Evolutionary conservation across 148 eudicot species (phyloP).

Genomic region (Vaccinium macrocarpon): DNA sequence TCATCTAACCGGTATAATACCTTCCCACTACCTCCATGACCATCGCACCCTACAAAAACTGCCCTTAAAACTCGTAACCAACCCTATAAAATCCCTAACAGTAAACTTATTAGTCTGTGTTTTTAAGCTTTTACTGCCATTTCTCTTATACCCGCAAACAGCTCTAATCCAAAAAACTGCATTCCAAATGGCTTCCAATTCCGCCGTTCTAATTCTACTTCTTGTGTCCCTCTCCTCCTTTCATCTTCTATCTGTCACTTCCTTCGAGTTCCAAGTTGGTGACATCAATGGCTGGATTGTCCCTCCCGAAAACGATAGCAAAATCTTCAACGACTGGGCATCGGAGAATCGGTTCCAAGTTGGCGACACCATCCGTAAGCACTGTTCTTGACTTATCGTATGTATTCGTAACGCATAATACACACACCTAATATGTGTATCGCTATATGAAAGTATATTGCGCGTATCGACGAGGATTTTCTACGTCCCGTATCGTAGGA

Average conservation of each 20-base stretch:
- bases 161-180: neutral
- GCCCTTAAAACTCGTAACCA: neutral
- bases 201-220: neutral
- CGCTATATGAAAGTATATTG: too few species aligned
- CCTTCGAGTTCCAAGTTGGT: constrained; percentile 42
- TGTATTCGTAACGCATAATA: too few species aligned
- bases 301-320: constrained; percentile 34
- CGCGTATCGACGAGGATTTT: neutral
- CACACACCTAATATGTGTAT: too few species aligned
- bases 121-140: neutral
- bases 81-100: neutral
- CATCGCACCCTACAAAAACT: neutral
- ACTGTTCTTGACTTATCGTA: neutral
- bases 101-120: neutral
- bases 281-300: constrained; percentile 38
- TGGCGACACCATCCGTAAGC: constrained; percentile 47
- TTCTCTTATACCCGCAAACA: too few species aligned
- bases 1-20: neutral
- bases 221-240: constrained; percentile 15
- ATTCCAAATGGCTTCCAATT: constrained; percentile 9
- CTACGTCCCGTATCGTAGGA: neutral
- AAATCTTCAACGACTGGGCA: constrained; percentile 44
- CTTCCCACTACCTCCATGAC: constrained; percentile 13
- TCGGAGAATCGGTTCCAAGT: constrained; percentile 34
- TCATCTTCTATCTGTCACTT: constrained; percentile 7